These are phyloP conservation scores for Ilex paraguariensis DNA, from an alignment of 305 asterid genomes.

Conservation along the genomic window DNA sequence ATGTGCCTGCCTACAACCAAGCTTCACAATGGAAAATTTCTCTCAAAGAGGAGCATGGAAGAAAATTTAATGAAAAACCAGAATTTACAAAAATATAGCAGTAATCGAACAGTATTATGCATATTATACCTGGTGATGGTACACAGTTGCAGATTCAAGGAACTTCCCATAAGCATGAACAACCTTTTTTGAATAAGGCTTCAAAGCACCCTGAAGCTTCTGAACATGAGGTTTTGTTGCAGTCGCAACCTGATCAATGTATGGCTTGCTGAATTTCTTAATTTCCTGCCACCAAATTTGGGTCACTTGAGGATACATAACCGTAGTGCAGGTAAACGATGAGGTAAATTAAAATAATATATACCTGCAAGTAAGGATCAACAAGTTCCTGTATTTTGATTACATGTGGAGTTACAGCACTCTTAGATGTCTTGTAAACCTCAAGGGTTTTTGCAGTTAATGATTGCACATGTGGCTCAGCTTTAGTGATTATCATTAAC, in stretches of 20 bases:
- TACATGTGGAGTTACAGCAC: slow-evolving; percentile 59
- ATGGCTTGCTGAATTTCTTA: slow-evolving; percentile 33
- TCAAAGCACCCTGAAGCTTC: slow-evolving; percentile 24
- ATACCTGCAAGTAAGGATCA: slow-evolving; percentile 76
- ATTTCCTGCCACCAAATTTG: slow-evolving; percentile 30
- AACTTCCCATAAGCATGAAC: slow-evolving; percentile 23
- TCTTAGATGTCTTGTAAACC: slow-evolving; percentile 57
- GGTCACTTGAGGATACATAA: slow-evolving; percentile 3
- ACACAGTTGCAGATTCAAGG: slow-evolving; percentile 13
- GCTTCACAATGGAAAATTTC: background rate
- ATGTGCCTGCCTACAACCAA: background rate
- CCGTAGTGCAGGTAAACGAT: background rate
- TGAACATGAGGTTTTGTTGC: slow-evolving; percentile 35
- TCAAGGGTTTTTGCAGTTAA: slow-evolving; percentile 53
- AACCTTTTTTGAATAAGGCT: slow-evolving; percentile 33
- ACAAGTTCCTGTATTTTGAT: slow-evolving; percentile 64
- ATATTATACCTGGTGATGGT: slow-evolving; percentile 35
- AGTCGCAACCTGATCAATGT: slow-evolving; percentile 30
- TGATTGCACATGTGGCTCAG: slow-evolving; percentile 62
- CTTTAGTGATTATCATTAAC: slow-evolving; percentile 49
- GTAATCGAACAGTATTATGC: background rate
- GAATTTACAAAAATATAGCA: background rate
- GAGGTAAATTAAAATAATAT: background rate
- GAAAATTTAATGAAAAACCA: background rate
- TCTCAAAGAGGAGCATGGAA: too few species aligned